A percentile compares a stretch with the other conserved stretches of the same genome.
Conservation (phyloP, 106 monocot species). For the Gastrodia elata region DNA sequence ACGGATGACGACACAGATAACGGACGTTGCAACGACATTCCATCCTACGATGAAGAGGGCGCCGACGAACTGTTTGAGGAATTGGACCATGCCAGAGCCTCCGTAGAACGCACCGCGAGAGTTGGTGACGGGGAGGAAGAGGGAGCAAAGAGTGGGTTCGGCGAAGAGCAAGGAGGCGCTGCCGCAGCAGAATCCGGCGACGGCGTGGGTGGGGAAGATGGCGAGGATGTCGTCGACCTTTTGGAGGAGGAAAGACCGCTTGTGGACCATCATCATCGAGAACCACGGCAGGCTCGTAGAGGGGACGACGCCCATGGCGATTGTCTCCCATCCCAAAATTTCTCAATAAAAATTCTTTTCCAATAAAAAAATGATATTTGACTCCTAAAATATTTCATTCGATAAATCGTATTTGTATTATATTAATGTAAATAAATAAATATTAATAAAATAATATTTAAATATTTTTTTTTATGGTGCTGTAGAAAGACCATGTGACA, state of each 20-base stretch:
- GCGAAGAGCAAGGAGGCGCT: slow-evolving; percentile 24
- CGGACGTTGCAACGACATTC: slow-evolving; percentile 25
- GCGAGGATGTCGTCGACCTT: slow-evolving; percentile 25
- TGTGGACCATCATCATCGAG: slow-evolving; percentile 44
- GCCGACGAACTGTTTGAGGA: slow-evolving; percentile 27
- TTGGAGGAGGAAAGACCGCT: slow-evolving; percentile 24
- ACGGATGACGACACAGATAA: slow-evolving; percentile 26
- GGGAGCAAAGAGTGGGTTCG: slow-evolving; percentile 28
- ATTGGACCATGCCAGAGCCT: slow-evolving; percentile 24
- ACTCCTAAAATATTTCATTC: no score
- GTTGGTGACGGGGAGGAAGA: slow-evolving; percentile 39
- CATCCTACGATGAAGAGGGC: slow-evolving; percentile 31
- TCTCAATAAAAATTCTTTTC: slow-evolving; percentile 8
- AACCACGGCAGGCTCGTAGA: slow-evolving; percentile 40
- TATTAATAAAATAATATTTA: no score
- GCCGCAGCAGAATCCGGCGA: slow-evolving; percentile 31
- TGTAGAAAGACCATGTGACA: no score
- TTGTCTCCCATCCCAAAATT: slow-evolving; percentile 24
- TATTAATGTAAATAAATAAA: no score
- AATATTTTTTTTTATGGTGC: no score
- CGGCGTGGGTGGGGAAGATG: slow-evolving; percentile 32
- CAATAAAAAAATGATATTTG: not conserved
- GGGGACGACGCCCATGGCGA: slow-evolving; percentile 29
- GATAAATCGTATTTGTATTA: not conserved
- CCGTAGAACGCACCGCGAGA: slow-evolving; percentile 36